Evolutionary conservation across 352 stramenopile genomes (phyloP).

Genomic region (Phytophthora vignae): DNA sequence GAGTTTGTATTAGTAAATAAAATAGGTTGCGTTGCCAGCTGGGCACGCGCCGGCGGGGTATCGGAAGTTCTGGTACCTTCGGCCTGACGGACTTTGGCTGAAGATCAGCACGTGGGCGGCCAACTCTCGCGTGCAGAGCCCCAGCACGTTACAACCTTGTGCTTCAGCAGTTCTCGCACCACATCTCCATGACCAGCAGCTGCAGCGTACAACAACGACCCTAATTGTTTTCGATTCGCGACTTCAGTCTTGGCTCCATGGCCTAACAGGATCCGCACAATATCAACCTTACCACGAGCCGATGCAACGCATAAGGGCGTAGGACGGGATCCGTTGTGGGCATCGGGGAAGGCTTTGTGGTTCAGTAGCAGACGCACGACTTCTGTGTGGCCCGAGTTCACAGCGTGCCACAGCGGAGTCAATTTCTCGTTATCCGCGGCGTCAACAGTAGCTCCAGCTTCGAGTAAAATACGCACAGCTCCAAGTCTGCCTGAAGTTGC

Average conservation of each 20-base stretch:
- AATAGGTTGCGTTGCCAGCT: too few relatives aligned
- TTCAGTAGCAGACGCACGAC: neutral
- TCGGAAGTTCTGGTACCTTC: too few relatives aligned
- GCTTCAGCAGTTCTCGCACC: neutral
- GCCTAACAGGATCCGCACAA: neutral
- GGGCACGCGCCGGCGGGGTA: too few relatives aligned
- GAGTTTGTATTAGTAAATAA: too few relatives aligned
- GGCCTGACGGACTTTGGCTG: too few relatives aligned
- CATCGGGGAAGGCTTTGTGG: neutral
- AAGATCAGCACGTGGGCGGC: too few relatives aligned
- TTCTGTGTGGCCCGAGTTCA: neutral
- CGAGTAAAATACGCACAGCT: neutral
- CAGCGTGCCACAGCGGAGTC: neutral
- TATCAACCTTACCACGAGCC: neutral
- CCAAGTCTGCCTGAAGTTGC: too few relatives aligned
- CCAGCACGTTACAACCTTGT: too few relatives aligned
- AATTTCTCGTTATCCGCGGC: neutral
- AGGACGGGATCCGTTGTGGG: neutral
- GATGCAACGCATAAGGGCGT: neutral
- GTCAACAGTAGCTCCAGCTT: conserved; percentile 1
- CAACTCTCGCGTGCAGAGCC: too few relatives aligned
- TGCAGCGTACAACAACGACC: neutral
- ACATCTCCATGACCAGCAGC: neutral
- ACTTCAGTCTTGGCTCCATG: conserved; percentile 3
- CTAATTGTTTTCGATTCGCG: neutral